Evolutionary conservation across 129 eudicot genomes (phyloP).

Genomic region (Rutidosis leptorrhynchoides): DNA sequence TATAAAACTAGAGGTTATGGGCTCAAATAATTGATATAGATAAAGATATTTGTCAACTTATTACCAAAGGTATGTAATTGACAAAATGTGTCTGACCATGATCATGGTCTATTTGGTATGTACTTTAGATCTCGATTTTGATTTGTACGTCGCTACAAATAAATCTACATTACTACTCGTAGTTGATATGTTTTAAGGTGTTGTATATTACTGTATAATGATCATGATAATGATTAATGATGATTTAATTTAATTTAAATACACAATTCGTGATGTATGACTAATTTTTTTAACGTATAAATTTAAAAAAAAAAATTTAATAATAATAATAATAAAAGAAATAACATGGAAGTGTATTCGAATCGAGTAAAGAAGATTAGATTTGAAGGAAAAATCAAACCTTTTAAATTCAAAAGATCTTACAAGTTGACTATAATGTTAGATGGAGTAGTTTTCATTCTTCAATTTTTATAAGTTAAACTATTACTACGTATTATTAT

Average conservation of each 20-base stretch:
- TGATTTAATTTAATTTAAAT: no score
- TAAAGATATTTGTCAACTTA: background rate
- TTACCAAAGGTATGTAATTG: background rate
- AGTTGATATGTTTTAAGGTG: no score
- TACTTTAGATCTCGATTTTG: background rate
- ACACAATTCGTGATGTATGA: no score
- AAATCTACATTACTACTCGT: no score
- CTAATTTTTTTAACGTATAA: no score
- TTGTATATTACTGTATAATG: no score
- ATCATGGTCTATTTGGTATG: background rate
- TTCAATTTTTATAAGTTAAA: background rate
- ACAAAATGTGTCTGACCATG: background rate
- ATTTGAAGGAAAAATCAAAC: slow-evolving; percentile 19
- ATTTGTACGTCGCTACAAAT: no score
- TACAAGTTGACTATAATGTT: slow-evolving; percentile 19
- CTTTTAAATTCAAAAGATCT: slow-evolving; percentile 20
- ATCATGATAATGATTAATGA: no score
- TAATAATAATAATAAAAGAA: no score
- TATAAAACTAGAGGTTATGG: background rate
- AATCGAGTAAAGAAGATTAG: slow-evolving; percentile 11
- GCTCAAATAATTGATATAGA: background rate
- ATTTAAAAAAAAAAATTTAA: no score
- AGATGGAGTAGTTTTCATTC: slow-evolving; percentile 11
- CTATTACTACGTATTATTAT: no score
- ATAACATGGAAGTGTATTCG: background rate